phyloP scores from a whole-genome alignment of 257 asterid genomes.

The Echites panduratus region DNA sequence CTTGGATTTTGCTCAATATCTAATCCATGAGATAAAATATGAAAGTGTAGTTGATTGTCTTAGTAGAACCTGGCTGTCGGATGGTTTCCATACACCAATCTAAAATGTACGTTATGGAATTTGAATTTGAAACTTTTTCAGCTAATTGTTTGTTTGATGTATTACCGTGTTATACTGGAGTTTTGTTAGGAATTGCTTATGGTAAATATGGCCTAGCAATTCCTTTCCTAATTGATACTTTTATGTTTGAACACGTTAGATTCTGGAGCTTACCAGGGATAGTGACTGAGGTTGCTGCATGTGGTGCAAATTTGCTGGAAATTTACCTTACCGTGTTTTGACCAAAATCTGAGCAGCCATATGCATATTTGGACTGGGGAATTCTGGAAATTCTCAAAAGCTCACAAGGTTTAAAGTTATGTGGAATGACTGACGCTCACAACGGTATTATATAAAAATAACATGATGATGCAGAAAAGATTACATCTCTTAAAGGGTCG shows the following conservation, averaged over 20 bases:
- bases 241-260: neutral
- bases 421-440: neutral
- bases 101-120: neutral
- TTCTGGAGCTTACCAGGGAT: neutral
- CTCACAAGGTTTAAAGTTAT: neutral
- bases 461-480: neutral
- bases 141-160: neutral
- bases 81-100: neutral
- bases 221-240: neutral
- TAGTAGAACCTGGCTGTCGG: neutral
- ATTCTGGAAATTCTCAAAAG: neutral
- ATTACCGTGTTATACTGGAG: neutral
- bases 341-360: neutral
- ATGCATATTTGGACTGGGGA: neutral
- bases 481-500: too few species aligned
- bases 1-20: neutral
- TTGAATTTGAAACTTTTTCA: neutral
- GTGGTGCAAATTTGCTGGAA: neutral
- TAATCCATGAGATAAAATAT: neutral
- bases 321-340: too few species aligned
- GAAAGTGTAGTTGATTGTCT: neutral
- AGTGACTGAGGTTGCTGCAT: neutral
- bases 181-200: neutral
- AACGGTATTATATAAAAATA: neutral
- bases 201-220: neutral